Conservation (phyloP, 163 green algal genomes). For the Scenedesmus sp. region DNA sequence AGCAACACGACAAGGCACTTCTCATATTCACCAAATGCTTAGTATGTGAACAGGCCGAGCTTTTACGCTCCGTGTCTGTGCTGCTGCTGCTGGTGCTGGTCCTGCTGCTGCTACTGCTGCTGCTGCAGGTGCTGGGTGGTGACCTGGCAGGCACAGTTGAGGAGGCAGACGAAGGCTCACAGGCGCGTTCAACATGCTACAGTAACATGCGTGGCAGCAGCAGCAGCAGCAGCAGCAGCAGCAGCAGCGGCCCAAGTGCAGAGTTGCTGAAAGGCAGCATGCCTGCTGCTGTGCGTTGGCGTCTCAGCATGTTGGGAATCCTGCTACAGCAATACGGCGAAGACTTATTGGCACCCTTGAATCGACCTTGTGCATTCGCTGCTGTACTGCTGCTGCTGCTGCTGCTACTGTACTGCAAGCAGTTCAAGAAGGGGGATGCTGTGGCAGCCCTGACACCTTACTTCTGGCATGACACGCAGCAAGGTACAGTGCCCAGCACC, state of each 20-base stretch:
- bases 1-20: not conserved
- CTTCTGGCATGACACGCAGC: not conserved
- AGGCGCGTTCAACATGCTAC: not conserved
- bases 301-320: not conserved
- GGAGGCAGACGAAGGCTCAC: conserved; percentile 26
- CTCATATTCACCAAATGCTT: not conserved
- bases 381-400: not conserved
- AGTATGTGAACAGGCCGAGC: no score
- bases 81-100: not conserved
- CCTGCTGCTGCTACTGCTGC: not conserved
- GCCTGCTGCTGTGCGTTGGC: not conserved
- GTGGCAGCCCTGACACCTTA: conserved; percentile 57
- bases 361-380: not conserved
- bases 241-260: not conserved
- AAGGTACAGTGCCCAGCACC: not conserved
- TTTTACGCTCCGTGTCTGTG: not conserved
- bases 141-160: conserved; percentile 35
- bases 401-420: not conserved
- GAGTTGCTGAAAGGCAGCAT: not conserved
- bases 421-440: conserved; percentile 53
- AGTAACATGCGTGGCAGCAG: not conserved
- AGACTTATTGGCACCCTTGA: no score
- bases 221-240: not conserved
- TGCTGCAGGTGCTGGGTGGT: conserved; percentile 23
- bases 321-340: not conserved